Conservation (phyloP, 352 stramenopile species). For the Pythium rhizo-oryzae region DNA sequence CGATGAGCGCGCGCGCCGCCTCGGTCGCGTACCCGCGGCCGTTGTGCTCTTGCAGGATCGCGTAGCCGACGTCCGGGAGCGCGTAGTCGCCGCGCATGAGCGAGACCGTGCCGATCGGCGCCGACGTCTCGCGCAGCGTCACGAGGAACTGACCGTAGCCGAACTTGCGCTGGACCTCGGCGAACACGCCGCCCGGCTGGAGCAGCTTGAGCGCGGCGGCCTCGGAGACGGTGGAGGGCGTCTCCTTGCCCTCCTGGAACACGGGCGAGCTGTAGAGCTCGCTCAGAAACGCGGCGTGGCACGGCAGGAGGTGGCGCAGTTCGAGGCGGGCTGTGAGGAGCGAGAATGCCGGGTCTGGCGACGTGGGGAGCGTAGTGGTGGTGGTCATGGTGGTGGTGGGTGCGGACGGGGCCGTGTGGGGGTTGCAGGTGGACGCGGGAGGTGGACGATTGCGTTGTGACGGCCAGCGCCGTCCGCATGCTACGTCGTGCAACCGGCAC, state of each 20-base stretch:
- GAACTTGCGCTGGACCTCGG: slow-evolving; percentile 22
- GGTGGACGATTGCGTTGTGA: not conserved
- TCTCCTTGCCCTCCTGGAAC: slow-evolving; percentile 13
- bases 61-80: slow-evolving; percentile 23
- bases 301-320: slow-evolving; percentile 24
- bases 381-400: too few relatives aligned
- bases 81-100: slow-evolving; percentile 25
- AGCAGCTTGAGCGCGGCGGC: slow-evolving; percentile 14
- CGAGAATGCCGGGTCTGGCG: slow-evolving; percentile 10
- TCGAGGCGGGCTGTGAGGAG: slow-evolving; percentile 20
- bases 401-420: too few relatives aligned
- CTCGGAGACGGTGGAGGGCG: not conserved
- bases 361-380: not conserved
- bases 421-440: too few relatives aligned
- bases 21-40: slow-evolving; percentile 27
- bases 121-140: slow-evolving; percentile 6
- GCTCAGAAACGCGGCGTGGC: slow-evolving; percentile 23
- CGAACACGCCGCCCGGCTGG: slow-evolving; percentile 11
- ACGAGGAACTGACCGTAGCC: slow-evolving; percentile 31
- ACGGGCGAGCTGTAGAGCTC: slow-evolving; percentile 24
- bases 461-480: too few relatives aligned
- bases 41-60: slow-evolving; percentile 23
- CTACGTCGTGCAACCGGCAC: too few relatives aligned
- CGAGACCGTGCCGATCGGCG: slow-evolving; percentile 24
- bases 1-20: slow-evolving; percentile 16